Evolutionary conservation across 495 filamentous ascomycete species (phyloP).

Genomic region (Xylaria scruposa): DNA sequence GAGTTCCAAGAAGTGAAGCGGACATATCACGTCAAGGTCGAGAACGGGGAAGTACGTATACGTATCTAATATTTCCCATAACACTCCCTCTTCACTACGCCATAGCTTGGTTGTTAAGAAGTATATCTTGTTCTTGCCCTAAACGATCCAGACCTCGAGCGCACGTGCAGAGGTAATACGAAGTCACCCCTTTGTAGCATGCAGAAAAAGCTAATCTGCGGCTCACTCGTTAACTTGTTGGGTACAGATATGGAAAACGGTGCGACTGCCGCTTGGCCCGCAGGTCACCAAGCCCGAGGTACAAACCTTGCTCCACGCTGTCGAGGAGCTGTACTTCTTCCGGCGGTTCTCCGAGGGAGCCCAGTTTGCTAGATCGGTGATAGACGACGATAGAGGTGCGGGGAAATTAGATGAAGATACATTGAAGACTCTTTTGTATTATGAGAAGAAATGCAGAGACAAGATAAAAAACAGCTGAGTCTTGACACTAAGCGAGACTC

Average conservation of each 20-base stretch:
- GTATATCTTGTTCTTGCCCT: not conserved
- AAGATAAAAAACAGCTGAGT: conserved; percentile 12
- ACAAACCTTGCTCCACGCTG: conserved; percentile 58
- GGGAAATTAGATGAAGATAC: conserved; percentile 48
- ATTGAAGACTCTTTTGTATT: conserved; percentile 41
- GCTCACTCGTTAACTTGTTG: not conserved
- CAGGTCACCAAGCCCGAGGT: conserved; percentile 48
- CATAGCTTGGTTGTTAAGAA: not conserved
- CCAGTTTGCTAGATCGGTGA: conserved; percentile 38
- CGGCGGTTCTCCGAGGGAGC: conserved; percentile 53
- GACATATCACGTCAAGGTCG: conserved; percentile 49
- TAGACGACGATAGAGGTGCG: conserved; percentile 38
- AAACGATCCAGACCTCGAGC: not conserved
- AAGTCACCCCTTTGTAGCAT: not conserved
- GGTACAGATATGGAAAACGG: conserved; percentile 48
- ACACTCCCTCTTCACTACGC: not conserved
- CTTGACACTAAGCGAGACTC: not conserved
- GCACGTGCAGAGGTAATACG: not conserved
- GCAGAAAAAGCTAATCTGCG: not conserved
- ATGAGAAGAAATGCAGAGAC: conserved; percentile 44
- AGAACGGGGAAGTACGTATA: conserved; percentile 52
- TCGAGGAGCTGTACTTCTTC: conserved; percentile 64
- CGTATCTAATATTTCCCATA: not conserved
- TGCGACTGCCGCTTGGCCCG: conserved; percentile 46
- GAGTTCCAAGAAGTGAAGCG: conserved; percentile 49